Evolutionary conservation across 192 early-diverging fungal genomes (phyloP).

Genomic region (Dispira simplex): DNA sequence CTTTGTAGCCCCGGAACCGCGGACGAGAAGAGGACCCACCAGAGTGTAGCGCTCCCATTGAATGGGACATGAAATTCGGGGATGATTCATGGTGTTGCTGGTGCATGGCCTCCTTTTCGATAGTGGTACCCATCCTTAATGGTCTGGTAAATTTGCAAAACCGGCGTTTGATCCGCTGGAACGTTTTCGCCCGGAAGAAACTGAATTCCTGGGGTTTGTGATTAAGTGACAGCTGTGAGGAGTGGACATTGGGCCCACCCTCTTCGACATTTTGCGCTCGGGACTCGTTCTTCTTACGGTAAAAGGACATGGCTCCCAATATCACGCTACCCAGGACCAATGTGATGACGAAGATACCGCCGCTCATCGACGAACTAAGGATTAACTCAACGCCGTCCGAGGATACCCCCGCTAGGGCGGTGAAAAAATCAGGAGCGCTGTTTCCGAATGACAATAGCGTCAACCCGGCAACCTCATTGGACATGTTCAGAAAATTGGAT

Average conservation of each 20-base stretch:
- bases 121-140: neutral
- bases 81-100: too few species aligned
- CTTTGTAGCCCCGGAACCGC: constrained; percentile 6
- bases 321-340: constrained; percentile 5
- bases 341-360: constrained; percentile 4
- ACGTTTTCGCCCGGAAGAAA: neutral
- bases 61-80: too few species aligned
- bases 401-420: constrained; percentile 9
- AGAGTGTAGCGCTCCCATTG: too few species aligned
- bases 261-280: neutral
- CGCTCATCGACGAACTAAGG: constrained; percentile 3
- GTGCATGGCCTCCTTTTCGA: neutral
- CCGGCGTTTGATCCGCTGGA: constrained; percentile 2
- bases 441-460: constrained; percentile 9
- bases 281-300: neutral
- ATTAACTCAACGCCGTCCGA: constrained; percentile 3
- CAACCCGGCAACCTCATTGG: constrained; percentile 8
- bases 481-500: constrained; percentile 10
- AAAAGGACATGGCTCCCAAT: neutral
- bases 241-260: too few species aligned
- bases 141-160: constrained; percentile 2
- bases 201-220: neutral
- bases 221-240: too few species aligned
- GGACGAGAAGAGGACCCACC: neutral
- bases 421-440: constrained; percentile 10